These are phyloP conservation scores for Cladorrhinum samala DNA, from an alignment of 495 filamentous ascomycete genomes.

Conservation along the genomic window DNA sequence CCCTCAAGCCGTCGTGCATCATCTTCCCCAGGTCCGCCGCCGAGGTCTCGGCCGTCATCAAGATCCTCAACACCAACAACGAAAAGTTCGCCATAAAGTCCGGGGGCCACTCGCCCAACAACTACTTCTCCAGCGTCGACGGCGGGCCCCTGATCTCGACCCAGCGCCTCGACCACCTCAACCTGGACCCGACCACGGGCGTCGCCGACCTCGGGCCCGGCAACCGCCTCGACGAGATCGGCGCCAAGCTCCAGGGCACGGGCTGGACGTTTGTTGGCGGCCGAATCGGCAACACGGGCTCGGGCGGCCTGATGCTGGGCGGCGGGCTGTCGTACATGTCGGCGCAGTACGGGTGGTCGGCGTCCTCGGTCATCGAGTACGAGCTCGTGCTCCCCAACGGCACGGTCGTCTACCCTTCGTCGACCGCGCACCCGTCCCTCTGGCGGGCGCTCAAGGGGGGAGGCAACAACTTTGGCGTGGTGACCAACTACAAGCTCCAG, in stretches of 20 bases:
- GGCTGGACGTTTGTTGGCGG: slow-evolving; percentile 46
- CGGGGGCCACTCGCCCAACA: slow-evolving; percentile 46
- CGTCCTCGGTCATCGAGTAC: slow-evolving; percentile 47
- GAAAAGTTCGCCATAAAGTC: slow-evolving; percentile 47
- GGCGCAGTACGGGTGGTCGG: slow-evolving; percentile 52
- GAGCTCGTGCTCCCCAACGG: slow-evolving; percentile 54
- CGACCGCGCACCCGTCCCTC: slow-evolving; percentile 33
- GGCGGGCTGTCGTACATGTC: slow-evolving; percentile 46
- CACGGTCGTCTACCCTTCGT: slow-evolving; percentile 44
- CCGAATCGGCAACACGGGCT: slow-evolving; percentile 40
- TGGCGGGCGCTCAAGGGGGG: slow-evolving; percentile 43
- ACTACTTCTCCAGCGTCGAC: slow-evolving; percentile 49
- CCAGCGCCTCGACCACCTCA: slow-evolving; percentile 37
- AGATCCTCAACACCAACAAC: slow-evolving; percentile 27
- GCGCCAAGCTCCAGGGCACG: slow-evolving; percentile 37
- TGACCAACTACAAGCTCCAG: slow-evolving; percentile 44
- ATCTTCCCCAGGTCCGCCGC: slow-evolving; percentile 35
- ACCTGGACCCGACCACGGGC: slow-evolving; percentile 35
- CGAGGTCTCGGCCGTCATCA: slow-evolving; percentile 32
- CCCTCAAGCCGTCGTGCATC: slow-evolving; percentile 41
- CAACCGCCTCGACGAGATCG: slow-evolving; percentile 47
- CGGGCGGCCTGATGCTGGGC: slow-evolving; percentile 39
- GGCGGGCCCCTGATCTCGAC: slow-evolving; percentile 51
- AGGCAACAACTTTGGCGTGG: slow-evolving; percentile 46
- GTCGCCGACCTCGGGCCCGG: slow-evolving; percentile 46